phyloP scores from a whole-genome alignment of 2,329 filamentous ascomycete genomes.

The Epichloe elymi region DNA sequence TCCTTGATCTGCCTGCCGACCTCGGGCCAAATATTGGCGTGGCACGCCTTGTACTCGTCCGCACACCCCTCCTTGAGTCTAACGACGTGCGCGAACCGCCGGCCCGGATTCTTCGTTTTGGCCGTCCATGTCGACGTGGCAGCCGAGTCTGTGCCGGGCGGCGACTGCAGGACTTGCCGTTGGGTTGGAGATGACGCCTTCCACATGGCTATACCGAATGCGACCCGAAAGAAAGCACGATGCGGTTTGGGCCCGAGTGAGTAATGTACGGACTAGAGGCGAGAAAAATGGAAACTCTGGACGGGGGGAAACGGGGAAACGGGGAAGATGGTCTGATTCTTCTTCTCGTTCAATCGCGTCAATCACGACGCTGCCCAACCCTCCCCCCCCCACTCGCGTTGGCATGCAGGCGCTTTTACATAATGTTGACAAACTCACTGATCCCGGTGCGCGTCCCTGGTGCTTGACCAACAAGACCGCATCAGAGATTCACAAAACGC shows the following conservation, averaged over 20 bases:
- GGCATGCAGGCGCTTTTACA: too few species aligned
- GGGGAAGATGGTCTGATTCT: background rate
- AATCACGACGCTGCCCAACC: background rate
- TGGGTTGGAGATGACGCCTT: constrained; percentile 10
- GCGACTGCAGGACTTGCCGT: constrained; percentile 3
- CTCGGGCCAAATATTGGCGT: constrained; percentile 64
- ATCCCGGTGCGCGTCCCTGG: too few species aligned
- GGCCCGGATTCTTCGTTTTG: constrained; percentile 27
- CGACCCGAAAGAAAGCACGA: background rate
- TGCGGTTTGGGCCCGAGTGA: too few species aligned
- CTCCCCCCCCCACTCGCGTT: background rate
- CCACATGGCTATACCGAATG: constrained; percentile 10
- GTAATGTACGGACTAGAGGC: too few species aligned
- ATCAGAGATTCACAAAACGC: too few species aligned
- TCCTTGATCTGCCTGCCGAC: constrained; percentile 64
- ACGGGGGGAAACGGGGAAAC: too few species aligned
- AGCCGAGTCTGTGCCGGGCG: background rate
- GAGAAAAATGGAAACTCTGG: too few species aligned
- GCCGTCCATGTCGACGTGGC: background rate
- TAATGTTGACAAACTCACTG: too few species aligned
- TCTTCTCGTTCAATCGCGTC: background rate
- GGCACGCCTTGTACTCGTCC: constrained; percentile 59
- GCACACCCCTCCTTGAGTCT: constrained; percentile 55
- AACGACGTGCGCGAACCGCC: constrained; percentile 58
- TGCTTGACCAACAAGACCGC: too few species aligned